A percentile compares a stretch with the other conserved stretches of the same genome.
Conservation (phyloP, 2,329 filamentous ascomycete species). For the Chaetomiaceae sp. region DNA sequence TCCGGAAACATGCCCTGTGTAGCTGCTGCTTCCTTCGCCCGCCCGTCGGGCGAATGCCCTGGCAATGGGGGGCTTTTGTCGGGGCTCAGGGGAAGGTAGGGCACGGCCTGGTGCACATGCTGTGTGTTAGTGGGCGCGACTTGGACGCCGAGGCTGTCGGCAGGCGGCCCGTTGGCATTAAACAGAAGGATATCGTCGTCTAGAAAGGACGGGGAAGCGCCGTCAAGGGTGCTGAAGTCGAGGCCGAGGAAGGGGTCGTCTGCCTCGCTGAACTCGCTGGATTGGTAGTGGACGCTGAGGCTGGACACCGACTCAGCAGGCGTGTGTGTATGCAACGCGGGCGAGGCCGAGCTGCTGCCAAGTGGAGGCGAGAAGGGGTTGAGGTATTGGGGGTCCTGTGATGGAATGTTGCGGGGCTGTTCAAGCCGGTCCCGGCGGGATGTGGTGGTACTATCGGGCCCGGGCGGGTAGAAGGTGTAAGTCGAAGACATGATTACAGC, state of each 20-base stretch:
- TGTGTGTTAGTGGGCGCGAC: constrained; percentile 15
- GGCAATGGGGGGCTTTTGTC: constrained; percentile 48
- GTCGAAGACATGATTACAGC: constrained; percentile 31
- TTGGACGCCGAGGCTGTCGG: constrained; percentile 13
- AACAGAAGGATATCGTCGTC: constrained; percentile 31
- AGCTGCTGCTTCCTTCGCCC: constrained; percentile 29
- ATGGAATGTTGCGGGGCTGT: constrained; percentile 22
- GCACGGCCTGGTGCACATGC: constrained; percentile 25
- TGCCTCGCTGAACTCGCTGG: constrained; percentile 46
- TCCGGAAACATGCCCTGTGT: constrained; percentile 23
- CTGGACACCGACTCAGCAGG: constrained; percentile 48
- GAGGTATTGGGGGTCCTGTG: constrained; percentile 32
- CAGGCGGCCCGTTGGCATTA: constrained; percentile 18
- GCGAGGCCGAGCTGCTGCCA: constrained; percentile 39
- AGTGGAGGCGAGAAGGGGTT: constrained; percentile 41
- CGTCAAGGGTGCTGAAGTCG: constrained; percentile 43
- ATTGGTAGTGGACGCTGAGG: constrained; percentile 43
- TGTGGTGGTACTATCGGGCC: constrained; percentile 24
- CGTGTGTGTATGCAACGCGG: constrained; percentile 39
- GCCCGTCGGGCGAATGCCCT: constrained; percentile 40
- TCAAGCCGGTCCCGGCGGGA: constrained; percentile 23
- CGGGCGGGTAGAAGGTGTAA: constrained; percentile 28
- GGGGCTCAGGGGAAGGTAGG: constrained; percentile 47
- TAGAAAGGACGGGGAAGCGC: constrained; percentile 44
- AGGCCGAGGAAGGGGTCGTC: constrained; percentile 50